Conservation (phyloP, 2,329 filamentous ascomycete genomes). For the Chrysoporthe puriensis region DNA sequence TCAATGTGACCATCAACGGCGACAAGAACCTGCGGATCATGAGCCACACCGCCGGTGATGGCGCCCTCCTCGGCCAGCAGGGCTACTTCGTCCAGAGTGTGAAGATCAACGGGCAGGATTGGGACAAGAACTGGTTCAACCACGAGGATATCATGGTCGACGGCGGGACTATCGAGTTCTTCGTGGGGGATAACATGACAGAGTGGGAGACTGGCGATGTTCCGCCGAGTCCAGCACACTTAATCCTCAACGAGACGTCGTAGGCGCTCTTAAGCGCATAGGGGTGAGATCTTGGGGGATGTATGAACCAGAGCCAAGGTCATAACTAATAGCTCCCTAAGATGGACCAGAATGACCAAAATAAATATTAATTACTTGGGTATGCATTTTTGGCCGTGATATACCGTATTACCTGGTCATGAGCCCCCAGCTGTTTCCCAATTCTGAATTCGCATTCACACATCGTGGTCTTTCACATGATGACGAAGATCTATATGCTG, state of each 20-base stretch:
- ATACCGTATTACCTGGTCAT: no score
- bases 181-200: constrained; percentile 43
- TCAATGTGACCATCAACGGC: constrained; percentile 58
- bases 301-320: background rate
- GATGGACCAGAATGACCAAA: background rate
- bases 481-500: no score
- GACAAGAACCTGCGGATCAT: constrained; percentile 51
- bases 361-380: background rate
- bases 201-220: constrained; percentile 54
- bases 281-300: background rate
- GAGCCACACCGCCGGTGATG: constrained; percentile 43
- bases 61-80: constrained; percentile 33
- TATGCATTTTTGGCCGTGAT: no score
- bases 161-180: constrained; percentile 53
- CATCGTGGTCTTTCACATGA: no score
- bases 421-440: no score
- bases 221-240: constrained; percentile 50
- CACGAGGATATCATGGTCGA: constrained; percentile 52
- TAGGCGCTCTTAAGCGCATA: background rate
- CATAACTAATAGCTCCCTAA: background rate
- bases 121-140: constrained; percentile 59
- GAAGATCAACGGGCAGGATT: constrained; percentile 54
- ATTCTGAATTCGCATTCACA: no score
- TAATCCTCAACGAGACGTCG: background rate
- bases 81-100: constrained; percentile 57